Conservation (phyloP, 164 flowering plant species). For the Dillenia turbinata region DNA sequence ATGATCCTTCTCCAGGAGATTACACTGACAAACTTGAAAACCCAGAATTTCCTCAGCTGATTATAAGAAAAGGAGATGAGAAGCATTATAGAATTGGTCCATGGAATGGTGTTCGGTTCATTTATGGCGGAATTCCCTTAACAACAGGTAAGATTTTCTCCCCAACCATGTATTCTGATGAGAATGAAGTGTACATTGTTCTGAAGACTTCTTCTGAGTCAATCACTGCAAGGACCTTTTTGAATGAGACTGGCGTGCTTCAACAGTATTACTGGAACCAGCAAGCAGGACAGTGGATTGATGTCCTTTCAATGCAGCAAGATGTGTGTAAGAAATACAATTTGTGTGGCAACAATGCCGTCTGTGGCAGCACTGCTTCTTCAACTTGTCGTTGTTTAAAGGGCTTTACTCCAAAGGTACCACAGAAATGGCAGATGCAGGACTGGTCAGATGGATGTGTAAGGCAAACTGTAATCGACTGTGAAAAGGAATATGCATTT, state of each 20-base stretch:
- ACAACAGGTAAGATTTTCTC: conserved; percentile 5
- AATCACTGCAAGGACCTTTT: conserved; percentile 11
- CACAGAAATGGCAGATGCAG: conserved; percentile 15
- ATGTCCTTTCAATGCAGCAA: neutral
- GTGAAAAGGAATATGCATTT: conserved; percentile 29
- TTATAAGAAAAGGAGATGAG: conserved; percentile 5
- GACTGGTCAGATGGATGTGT: conserved; percentile 41
- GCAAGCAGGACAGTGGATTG: conserved; percentile 8
- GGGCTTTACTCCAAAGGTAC: conserved; percentile 37
- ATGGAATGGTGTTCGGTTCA: conserved; percentile 47
- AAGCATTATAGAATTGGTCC: conserved; percentile 27
- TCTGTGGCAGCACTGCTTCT: conserved; percentile 11
- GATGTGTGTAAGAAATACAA: conserved; percentile 31
- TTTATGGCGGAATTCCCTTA: conserved; percentile 15
- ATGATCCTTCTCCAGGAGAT: conserved; percentile 29
- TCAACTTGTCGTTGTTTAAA: conserved; percentile 31
- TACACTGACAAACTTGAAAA: conserved; percentile 15
- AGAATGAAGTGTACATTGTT: conserved; percentile 22
- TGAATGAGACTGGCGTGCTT: conserved; percentile 17
- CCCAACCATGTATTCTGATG: conserved; percentile 9
- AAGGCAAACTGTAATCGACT: conserved; percentile 21
- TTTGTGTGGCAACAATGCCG: conserved; percentile 26
- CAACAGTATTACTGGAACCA: conserved; percentile 13
- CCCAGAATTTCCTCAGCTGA: conserved; percentile 19
- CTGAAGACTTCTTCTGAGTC: conserved; percentile 1